Conservation (phyloP, 441 rosid genomes). For the Jatropha multifida region DNA sequence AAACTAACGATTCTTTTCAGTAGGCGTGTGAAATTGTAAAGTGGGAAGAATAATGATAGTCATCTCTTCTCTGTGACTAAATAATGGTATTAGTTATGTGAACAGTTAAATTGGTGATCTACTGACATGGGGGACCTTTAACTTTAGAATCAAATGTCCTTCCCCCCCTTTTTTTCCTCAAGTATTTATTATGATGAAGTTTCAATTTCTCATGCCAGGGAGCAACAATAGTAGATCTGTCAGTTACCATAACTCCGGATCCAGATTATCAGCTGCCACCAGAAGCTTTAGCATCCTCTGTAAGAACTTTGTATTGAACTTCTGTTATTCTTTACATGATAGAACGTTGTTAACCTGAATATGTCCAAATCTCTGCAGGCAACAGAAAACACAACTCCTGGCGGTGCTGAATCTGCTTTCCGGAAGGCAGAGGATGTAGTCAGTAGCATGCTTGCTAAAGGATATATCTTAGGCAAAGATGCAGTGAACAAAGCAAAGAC, state of each 20-base stretch:
- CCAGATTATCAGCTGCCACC: constrained; percentile 75
- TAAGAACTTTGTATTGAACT: constrained; percentile 27
- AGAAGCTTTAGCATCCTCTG: constrained; percentile 42
- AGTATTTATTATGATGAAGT: not conserved
- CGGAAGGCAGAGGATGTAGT: constrained; percentile 84
- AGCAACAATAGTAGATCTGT: constrained; percentile 74
- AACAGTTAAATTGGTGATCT: not conserved
- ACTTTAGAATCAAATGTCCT: not conserved
- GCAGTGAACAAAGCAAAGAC: constrained; percentile 71
- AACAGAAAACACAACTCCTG: constrained; percentile 38
- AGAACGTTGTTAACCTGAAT: constrained; percentile 15
- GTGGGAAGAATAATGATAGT: not conserved
- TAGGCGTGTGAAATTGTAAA: not conserved
- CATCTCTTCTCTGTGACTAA: not conserved
- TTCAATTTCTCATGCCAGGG: constrained; percentile 59
- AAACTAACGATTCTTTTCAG: not conserved
- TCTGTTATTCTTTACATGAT: not conserved
- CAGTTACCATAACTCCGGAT: constrained; percentile 59
- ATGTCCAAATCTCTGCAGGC: constrained; percentile 37
- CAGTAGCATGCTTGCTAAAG: constrained; percentile 77
- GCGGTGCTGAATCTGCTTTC: constrained; percentile 55
- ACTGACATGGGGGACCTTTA: not conserved
- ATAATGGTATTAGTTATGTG: not conserved
- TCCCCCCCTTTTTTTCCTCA: not conserved
- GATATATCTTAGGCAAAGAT: constrained; percentile 80